phyloP scores from a whole-genome alignment of 805 yeast genomes.

The Teunomyces barrocoloradensis region DNA sequence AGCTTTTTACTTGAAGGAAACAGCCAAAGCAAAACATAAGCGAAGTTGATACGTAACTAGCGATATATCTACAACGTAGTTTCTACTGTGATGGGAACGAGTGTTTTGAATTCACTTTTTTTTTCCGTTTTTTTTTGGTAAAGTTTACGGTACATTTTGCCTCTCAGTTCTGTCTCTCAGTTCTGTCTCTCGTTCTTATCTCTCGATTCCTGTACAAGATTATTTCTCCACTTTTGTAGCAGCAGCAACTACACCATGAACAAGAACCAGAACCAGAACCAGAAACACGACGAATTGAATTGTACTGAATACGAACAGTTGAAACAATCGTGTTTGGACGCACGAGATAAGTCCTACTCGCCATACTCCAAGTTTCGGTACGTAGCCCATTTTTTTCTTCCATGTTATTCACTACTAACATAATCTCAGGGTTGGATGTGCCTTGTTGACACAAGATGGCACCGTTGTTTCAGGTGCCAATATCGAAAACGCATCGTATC shows the following conservation, averaged over 20 bases:
- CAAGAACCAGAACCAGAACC: background rate
- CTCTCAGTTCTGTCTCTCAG: too few species aligned
- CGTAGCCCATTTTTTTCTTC: constrained; percentile 11
- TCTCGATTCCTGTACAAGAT: background rate
- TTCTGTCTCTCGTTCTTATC: background rate
- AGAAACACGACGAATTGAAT: constrained; percentile 16
- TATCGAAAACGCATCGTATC: constrained; percentile 90
- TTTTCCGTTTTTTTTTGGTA: too few species aligned
- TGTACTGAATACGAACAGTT: constrained; percentile 22
- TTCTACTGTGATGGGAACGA: too few species aligned
- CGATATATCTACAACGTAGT: too few species aligned
- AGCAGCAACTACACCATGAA: background rate
- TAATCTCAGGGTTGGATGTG: constrained; percentile 69
- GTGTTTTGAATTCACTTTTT: too few species aligned
- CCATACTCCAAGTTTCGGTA: constrained; percentile 70
- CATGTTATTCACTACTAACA: constrained; percentile 11
- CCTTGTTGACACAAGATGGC: constrained; percentile 53
- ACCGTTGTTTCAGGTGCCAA: constrained; percentile 70
- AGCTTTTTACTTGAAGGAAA: too few species aligned
- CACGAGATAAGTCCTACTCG: constrained; percentile 54
- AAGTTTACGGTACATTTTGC: too few species aligned
- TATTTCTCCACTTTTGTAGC: background rate
- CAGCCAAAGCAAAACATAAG: too few species aligned
- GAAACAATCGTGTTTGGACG: constrained; percentile 31
- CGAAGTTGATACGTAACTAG: too few species aligned